Evolutionary conservation across 495 filamentous ascomycete species (phyloP), one percentile per base, ranked within the genome.

Genomic region (Tetracladium setigerum): DNA sequence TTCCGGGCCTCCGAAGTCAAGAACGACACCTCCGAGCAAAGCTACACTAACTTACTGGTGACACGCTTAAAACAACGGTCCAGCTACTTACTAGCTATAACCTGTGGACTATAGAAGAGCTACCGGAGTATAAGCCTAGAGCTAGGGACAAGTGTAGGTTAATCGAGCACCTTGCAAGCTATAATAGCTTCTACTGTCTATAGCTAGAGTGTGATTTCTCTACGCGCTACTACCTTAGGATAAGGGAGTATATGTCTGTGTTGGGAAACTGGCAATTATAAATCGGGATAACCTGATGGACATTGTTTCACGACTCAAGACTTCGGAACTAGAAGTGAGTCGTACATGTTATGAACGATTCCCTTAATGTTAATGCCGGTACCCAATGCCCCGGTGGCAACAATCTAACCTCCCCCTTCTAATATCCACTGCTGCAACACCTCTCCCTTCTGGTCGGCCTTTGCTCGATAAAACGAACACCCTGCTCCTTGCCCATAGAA

Each of bases 181-280:
- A 39, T 16, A 39, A 39, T 39, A 16, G 37, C 37, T 39, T 39
- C 17, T 39, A 39, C 15, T 39, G 15, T 16, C 17, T 39, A 16
- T 16, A 39, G 37, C 37, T 39, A 39, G 37, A 39, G 37, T 39
- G 37, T 16, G 37, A 39, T 39, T 39, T 39, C 37, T 39, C 37
- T 16, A 39, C 37, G 37, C 37, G 37, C 37, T 16, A 39, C 15
- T 39, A 39, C 37, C 15, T 39, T 39, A 39, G 37, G 17, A 39
- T 39, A 13, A 39, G 37, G 37, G 37, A 39, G 37, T 16, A 39
- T 39, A 16, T 39, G 15, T 39, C 37, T 39, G 15, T n/a, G n/a
- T n/a, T n/a, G n/a, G n/a, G n/a, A n/a, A n/a, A n/a, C n/a, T n/a
- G n/a, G n/a, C n/a, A n/a, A n/a, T n/a, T n/a, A n/a, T n/a, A n/a